Base-by-base conservation (phyloP, 1,284 basidiomycete species). In the Ustilago lituana region DNA sequence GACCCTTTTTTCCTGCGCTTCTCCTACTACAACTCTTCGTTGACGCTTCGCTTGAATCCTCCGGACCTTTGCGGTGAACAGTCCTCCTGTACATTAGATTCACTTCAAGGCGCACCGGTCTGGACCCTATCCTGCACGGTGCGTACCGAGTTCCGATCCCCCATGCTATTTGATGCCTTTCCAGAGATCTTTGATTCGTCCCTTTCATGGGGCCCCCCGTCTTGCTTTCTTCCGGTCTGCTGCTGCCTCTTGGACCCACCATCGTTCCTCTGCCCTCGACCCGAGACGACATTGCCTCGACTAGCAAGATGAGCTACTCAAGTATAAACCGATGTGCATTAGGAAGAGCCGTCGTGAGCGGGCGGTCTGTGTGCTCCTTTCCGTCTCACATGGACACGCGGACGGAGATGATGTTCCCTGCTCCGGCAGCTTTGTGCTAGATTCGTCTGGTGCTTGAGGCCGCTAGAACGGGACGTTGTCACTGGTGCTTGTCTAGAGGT, bases 291-390 rank as follows among this genome's bases (percentile, higher is more conserved):
- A 33, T 65, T 47, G 51, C 50, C 51, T n/a, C n/a, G 56, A 58
- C 47, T 36, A 69, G 33, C 54, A 61, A 71, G 77, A 80, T 80
- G 78, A 78, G 68, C 76, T 67, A 69, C 59, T 60, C 62, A 65
- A 62, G 48, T 63, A 68, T 53, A 72, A 73, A 80, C 74, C 79
- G 63, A 74, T 63, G 56, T 61, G 74, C 73, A 70, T 65, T 77
- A 79, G 79, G 79, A 81, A 81, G 79, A 81, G 79, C 79, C 79
- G 79, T 81, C 79, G 79, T 75, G 75, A 81, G 79, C 75, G 67
- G 62, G 67, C 63, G 74, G 73, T 62, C 69, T 74, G 71, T 41
- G 71, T 63, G 63, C 67, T 71, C 62, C 60, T 64, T 63, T 61
- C 43, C 70, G 67, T 66, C 55, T 71, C 43, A 53, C 39, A 31